A percentile compares a stretch with the other conserved stretches of the same genome.
These are phyloP conservation scores for Orbilia brochopaga DNA, from an alignment of 2,329 filamentous ascomycete genomes.

Conservation along the genomic window DNA sequence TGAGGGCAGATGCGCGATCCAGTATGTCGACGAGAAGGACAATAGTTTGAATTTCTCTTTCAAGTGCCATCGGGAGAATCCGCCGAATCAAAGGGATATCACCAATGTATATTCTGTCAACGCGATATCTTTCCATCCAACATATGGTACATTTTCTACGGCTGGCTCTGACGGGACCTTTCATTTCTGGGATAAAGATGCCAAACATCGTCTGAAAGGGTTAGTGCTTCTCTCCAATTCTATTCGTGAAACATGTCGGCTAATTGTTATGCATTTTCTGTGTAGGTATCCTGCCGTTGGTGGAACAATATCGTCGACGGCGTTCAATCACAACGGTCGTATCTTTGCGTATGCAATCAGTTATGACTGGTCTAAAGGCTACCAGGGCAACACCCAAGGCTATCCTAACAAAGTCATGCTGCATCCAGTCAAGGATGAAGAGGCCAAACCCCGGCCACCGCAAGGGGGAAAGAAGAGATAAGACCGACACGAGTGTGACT, in stretches of 20 bases:
- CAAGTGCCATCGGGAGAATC: conserved; percentile 92
- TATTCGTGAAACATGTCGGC: not conserved
- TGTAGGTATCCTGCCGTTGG: conserved; percentile 74
- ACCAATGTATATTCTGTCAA: conserved; percentile 95
- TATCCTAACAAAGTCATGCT: conserved; percentile 83
- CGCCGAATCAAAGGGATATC: conserved; percentile 69
- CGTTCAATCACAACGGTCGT: conserved; percentile 84
- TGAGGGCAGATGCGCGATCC: conserved; percentile 95
- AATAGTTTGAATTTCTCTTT: conserved; percentile 88
- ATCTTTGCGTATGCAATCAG: conserved; percentile 89
- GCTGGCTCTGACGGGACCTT: conserved; percentile 95
- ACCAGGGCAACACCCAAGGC: conserved; percentile 77
- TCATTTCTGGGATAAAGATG: conserved; percentile 94
- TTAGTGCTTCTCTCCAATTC: not conserved
- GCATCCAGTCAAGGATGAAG: conserved; percentile 73
- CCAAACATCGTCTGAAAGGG: conserved; percentile 86
- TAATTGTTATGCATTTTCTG: not conserved
- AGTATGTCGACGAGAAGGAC: conserved; percentile 98
- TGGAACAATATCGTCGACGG: conserved; percentile 85
- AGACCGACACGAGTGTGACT: not conserved
- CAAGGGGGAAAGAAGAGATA: conserved; percentile 49
- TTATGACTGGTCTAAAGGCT: conserved; percentile 99
- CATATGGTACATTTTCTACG: conserved; percentile 97
- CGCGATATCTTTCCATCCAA: conserved; percentile 95
- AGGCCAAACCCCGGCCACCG: conserved; percentile 63